These are phyloP conservation scores for Penicillium steckii DNA, from an alignment of 495 filamentous ascomycete genomes.

Conservation along the genomic window DNA sequence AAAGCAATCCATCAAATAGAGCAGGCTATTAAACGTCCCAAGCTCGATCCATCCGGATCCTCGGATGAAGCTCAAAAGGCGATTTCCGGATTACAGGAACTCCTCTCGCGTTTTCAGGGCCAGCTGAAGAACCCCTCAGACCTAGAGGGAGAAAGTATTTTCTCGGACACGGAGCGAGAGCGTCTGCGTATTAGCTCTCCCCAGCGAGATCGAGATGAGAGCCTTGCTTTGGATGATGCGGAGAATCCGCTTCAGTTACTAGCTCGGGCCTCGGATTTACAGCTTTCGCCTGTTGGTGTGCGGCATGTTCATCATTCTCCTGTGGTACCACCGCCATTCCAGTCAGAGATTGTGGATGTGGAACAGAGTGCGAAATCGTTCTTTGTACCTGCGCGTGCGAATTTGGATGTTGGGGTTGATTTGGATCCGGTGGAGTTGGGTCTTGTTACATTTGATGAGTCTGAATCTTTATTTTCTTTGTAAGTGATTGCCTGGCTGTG, in stretches of 20 bases:
- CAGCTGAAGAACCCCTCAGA: conserved; percentile 26
- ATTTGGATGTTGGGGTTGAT: conserved; percentile 57
- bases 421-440: conserved; percentile 68
- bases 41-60: conserved; percentile 33
- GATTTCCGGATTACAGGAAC: conserved; percentile 53
- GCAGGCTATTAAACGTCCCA: conserved; percentile 65
- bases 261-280: conserved; percentile 67
- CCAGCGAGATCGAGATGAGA: conserved; percentile 34
- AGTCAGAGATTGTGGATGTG: neutral
- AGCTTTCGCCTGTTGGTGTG: conserved; percentile 47
- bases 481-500: conserved; percentile 39
- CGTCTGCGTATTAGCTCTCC: neutral
- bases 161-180: conserved; percentile 19
- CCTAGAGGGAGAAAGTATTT: neutral
- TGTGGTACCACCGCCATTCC: conserved; percentile 1
- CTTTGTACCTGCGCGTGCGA: conserved; percentile 60
- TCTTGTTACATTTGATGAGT: conserved; percentile 59
- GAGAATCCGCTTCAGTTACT: conserved; percentile 72
- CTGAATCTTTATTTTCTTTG: conserved; percentile 62
- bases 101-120: conserved; percentile 49
- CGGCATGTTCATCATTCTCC: conserved; percentile 18
- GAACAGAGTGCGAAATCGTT: conserved; percentile 43
- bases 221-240: conserved; percentile 64
- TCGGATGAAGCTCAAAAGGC: conserved; percentile 52
- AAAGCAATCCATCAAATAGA: conserved; percentile 74